phyloP scores from a whole-genome alignment of 2,329 filamentous ascomycete genomes.

The Westerdykella aurantiaca region DNA sequence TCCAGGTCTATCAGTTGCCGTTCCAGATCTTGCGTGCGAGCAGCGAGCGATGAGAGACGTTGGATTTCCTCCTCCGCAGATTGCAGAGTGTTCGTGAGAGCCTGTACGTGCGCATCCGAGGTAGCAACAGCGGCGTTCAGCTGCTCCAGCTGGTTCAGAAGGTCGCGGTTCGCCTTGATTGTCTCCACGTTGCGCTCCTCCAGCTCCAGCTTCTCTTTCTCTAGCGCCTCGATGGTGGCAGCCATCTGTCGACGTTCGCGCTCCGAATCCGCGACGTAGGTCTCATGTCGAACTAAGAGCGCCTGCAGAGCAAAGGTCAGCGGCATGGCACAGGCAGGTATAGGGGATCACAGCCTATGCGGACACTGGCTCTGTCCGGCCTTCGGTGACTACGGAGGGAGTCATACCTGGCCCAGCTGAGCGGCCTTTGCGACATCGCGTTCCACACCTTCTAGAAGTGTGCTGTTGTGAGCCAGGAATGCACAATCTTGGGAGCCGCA shows the following conservation, averaged over 20 bases:
- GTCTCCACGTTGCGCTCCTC: slow-evolving; percentile 71
- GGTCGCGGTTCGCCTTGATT: slow-evolving; percentile 73
- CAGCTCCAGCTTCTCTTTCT: slow-evolving; percentile 61
- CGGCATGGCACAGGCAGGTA: slow-evolving; percentile 40
- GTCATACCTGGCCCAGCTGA: slow-evolving; percentile 82
- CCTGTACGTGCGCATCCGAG: slow-evolving; percentile 73
- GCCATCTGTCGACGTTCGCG: slow-evolving; percentile 71
- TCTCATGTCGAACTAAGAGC: slow-evolving; percentile 83
- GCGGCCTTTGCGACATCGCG: slow-evolving; percentile 83
- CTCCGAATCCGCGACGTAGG: slow-evolving; percentile 89
- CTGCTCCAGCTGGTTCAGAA: slow-evolving; percentile 78
- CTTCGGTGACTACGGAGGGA: not conserved
- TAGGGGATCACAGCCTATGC: slow-evolving; percentile 10
- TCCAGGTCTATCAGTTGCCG: slow-evolving; percentile 74
- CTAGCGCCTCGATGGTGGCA: slow-evolving; percentile 67
- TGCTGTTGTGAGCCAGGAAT: slow-evolving; percentile 74
- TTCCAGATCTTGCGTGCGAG: slow-evolving; percentile 73
- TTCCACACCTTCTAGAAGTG: slow-evolving; percentile 73
- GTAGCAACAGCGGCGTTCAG: slow-evolving; percentile 74
- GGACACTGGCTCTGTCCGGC: slow-evolving; percentile 3
- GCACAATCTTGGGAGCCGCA: slow-evolving; percentile 76
- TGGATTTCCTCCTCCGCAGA: slow-evolving; percentile 73
- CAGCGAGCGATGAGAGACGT: slow-evolving; percentile 65
- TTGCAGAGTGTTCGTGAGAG: slow-evolving; percentile 68
- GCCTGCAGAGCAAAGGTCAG: slow-evolving; percentile 75